These are phyloP conservation scores for Candida pseudoglaebosa DNA, from an alignment of 805 yeast species.

Conservation along the genomic window DNA sequence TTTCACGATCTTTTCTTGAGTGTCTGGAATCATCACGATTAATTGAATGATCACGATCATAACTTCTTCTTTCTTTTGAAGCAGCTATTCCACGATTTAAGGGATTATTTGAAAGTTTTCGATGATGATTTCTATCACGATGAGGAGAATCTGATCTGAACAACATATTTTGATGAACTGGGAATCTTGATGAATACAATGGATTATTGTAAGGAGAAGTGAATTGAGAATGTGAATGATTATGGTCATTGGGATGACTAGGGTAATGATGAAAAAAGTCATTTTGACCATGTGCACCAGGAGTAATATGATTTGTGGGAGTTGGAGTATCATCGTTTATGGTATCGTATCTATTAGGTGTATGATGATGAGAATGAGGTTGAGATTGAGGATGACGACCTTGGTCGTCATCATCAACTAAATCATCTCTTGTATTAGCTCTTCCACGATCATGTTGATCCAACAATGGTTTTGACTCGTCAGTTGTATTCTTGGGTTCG, in stretches of 20 bases:
- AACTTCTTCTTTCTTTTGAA: background rate
- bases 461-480: constrained; percentile 5
- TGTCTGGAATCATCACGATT: background rate
- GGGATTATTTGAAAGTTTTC: constrained; percentile 3
- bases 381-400: background rate
- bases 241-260: background rate
- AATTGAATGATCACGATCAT: background rate
- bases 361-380: no score
- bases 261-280: background rate
- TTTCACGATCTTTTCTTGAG: background rate
- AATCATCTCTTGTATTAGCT: background rate
- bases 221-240: background rate
- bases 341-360: background rate
- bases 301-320: background rate
- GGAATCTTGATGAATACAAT: constrained; percentile 1
- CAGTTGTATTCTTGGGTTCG: constrained; percentile 1
- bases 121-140: background rate
- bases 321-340: background rate
- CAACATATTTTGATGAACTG: constrained; percentile 1
- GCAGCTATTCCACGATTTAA: constrained; percentile 1
- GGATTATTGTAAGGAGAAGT: background rate
- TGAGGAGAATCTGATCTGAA: background rate
- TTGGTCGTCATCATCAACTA: background rate
- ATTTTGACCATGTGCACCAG: background rate
- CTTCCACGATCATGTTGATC: constrained; percentile 3